Base-by-base conservation (phyloP, 495 filamentous ascomycete species). In the Penicillium argentinense region DNA sequence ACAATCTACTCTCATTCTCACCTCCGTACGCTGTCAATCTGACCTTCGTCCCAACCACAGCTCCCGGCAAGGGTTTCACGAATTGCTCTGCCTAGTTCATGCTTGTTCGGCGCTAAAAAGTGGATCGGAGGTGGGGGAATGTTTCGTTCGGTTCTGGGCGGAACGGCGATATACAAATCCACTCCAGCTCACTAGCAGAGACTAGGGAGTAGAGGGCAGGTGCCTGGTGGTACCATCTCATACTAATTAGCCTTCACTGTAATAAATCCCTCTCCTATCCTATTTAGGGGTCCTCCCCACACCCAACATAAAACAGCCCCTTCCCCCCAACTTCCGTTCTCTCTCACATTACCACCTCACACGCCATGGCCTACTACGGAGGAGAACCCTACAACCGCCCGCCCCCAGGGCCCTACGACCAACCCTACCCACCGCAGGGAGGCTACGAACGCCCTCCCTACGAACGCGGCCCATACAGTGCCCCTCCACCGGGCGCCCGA, bases 351-450 rank as follows among this genome's bases (percentile, higher is more conserved):
- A 53, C 53, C 48, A 32, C 53, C 34, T 54, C 54, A 40, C 48
- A 56, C 39, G 48, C 25, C 42, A 60, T 63, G 60, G 40, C 60
- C 5, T 63, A 63, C 54, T 71, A 71, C 53, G 56, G 52, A 14
- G 54, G 52, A 12, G 39, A 49, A 26, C 50, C 57, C 18, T 62
- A 64, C 36, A 47, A 42, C 12, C 55, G 58, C 17, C 59, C 63
- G 3, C 45, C 61, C 37, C 53, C 44, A 21, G 54, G 22, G 23
- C 22, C 48, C 17, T 12, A 47, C 19, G 13, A 33, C 30, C 30
- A 33, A 18, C 9, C 12, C 4, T 14, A 12, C 9, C 30, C 30
- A 12, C 9, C 5, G 4, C 4, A 33, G 12, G 45, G 32, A 1
- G 24, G 18, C 18, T 50, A 53, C 36, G 41, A 43, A 28, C 46